Conservation (phyloP, 768 basidiomycete genomes). For the Pulveroboletus ravenelii region DNA sequence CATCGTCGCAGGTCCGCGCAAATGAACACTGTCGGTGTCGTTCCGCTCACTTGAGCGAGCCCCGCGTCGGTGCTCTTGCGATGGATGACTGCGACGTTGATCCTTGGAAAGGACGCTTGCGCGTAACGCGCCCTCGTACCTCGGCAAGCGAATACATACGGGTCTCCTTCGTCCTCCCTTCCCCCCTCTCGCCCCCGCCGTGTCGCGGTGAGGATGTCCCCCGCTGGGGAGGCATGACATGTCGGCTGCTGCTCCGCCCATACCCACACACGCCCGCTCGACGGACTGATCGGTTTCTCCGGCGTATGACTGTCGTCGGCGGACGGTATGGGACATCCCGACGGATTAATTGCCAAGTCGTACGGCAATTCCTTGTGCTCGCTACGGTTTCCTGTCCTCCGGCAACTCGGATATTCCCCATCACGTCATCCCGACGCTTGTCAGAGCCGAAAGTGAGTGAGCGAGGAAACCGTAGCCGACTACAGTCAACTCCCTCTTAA, state of each 20-base stretch:
- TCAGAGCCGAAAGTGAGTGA: neutral
- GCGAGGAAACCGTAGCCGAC: neutral
- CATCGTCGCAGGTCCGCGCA: slow-evolving; percentile 31
- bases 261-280: neutral
- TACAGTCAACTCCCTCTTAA: neutral
- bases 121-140: slow-evolving; percentile 11
- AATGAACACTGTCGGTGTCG: slow-evolving; percentile 23
- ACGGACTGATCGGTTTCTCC: neutral
- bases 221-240: neutral
- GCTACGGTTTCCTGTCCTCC: neutral
- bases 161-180: neutral
- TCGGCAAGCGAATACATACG: neutral
- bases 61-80: slow-evolving; percentile 50
- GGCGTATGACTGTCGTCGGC: neutral
- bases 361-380: neutral
- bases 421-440: neutral
- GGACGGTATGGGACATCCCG: no score
- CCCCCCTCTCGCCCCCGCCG: no score
- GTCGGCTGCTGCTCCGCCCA: neutral
- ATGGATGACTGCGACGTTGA: slow-evolving; percentile 75
- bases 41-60: slow-evolving; percentile 25
- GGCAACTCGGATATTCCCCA: neutral
- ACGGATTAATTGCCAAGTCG: neutral
- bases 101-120: slow-evolving; percentile 32
- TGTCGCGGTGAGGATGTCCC: neutral